Conservation (phyloP, 805 yeast species). For the Starmerella etchellsii region DNA sequence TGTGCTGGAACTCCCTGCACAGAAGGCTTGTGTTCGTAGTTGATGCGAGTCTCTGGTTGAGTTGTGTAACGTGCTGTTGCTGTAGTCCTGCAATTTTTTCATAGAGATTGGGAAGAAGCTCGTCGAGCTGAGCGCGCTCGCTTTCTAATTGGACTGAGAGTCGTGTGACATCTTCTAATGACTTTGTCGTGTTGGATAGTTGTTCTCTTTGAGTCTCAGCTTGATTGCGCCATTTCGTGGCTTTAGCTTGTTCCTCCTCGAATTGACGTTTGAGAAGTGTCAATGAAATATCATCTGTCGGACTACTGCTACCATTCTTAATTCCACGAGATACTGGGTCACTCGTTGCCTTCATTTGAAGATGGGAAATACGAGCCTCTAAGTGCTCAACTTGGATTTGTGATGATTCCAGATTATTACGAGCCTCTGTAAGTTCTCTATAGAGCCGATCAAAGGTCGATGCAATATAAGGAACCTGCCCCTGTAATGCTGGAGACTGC, state of each 20-base stretch:
- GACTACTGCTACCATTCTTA: not conserved
- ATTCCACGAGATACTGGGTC: not conserved
- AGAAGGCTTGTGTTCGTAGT: conserved; percentile 22
- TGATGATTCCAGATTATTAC: conserved; percentile 13
- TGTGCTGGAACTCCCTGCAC: conserved; percentile 27
- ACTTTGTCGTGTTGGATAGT: conserved; percentile 23
- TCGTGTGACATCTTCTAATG: conserved; percentile 29
- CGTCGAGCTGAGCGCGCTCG: conserved; percentile 18
- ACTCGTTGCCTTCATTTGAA: not conserved
- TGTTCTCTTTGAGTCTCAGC: conserved; percentile 25
- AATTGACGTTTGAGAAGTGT: conserved; percentile 8
- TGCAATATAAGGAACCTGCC: conserved; percentile 11
- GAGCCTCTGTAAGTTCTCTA: conserved; percentile 12
- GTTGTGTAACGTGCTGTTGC: conserved; percentile 16
- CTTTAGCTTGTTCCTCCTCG: conserved; percentile 14
- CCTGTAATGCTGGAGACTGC: conserved; percentile 15
- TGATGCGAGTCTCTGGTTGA: conserved; percentile 9
- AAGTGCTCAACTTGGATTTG: conserved; percentile 14
- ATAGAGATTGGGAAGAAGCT: conserved; percentile 20
- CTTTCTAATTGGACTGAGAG: conserved; percentile 28
- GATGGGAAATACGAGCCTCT: conserved; percentile 15
- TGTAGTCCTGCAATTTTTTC: conserved; percentile 20
- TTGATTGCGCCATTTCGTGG: conserved; percentile 23
- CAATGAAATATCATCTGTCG: conserved; percentile 2
- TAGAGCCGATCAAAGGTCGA: conserved; percentile 14